phyloP scores from a whole-genome alignment of 257 asterid species.

The Solanum okadae region DNA sequence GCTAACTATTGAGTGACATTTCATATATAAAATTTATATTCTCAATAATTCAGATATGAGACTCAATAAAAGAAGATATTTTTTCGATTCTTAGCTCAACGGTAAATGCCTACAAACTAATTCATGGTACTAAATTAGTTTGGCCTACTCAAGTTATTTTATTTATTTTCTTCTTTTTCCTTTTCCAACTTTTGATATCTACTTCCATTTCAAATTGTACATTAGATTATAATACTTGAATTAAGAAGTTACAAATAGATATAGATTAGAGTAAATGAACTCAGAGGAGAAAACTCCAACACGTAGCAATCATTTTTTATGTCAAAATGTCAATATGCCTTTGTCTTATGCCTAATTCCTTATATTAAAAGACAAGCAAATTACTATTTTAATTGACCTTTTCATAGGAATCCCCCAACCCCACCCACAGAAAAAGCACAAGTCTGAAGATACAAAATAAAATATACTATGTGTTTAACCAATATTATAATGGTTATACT shows the following conservation, averaged over 20 bases:
- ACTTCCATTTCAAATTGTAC: not conserved
- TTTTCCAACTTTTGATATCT: not conserved
- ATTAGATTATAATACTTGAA: not conserved
- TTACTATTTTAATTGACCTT: conserved; percentile 6
- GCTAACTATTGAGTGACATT: too few relatives aligned
- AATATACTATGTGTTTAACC: not conserved
- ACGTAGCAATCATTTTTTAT: conserved; percentile 33
- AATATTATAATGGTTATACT: not conserved
- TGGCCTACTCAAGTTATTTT: not conserved
- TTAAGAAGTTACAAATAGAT: not conserved
- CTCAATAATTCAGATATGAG: too few relatives aligned
- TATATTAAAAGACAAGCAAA: conserved; percentile 17
- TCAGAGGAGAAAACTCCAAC: conserved; percentile 35
- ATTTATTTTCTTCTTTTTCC: not conserved
- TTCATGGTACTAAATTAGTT: not conserved
- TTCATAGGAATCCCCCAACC: not conserved
- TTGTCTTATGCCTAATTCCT: conserved; percentile 38
- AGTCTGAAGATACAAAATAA: not conserved
- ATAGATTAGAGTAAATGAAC: conserved; percentile 3
- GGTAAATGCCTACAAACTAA: not conserved
- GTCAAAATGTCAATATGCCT: conserved; percentile 34
- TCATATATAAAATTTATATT: too few relatives aligned
- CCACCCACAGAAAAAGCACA: not conserved
- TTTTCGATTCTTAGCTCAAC: too few relatives aligned
- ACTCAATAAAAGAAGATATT: too few relatives aligned